Evolutionary conservation across 2,329 filamentous ascomycete species (phyloP), one percentile per base, ranked within the genome.

Genomic region (Aureobasidium sp.): DNA sequence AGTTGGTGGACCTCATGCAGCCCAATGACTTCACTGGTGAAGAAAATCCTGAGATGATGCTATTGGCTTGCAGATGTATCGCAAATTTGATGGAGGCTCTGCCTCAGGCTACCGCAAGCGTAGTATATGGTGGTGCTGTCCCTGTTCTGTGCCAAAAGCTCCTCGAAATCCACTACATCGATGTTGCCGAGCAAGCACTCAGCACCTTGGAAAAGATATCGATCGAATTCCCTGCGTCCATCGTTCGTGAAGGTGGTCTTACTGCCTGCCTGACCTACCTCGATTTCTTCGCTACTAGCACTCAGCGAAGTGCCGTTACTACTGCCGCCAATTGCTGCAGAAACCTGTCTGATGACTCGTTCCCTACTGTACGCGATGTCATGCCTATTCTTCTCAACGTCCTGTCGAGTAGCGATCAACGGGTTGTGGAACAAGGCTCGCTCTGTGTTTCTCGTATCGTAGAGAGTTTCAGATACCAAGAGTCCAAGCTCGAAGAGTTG

Each of bases 191-290:
- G 76, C 95, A 99, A 77, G 91, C 94, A 62, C 78, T 99, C 54
- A 99, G 91, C 77, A 99, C 94, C 0, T 79, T 99, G 59, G 92
- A 97, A 72, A 99, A 97, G 76, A 97, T 99, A 54, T 99, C 94
- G 0, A 85, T 93, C 61, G 94, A 99, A 71, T 99, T 96, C 71
- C 94, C 94, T 1, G 87, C 89, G 4, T 91, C 90, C 61, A 99
- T 99, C 68, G 94, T 99, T 48, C 89, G 92, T 57, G 94, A 97
- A 76, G 95, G 94, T 53, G 94, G 94, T 11, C 79, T 99, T 65
- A 96, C 90, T 1, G 94, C 94, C n/a, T 99, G 94, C 70, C 78
- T 99, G 66, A 95, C 90, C 0, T 97, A 94, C 72, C 83, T 99
- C 62, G 94, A 99, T 72, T 99, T 99, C 76, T 99, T 99, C 70